Evolutionary conservation across 164 flowering plant genomes (phyloP), one percentile per base, ranked within the genome.

Genomic region (Umbellularia californica): DNA sequence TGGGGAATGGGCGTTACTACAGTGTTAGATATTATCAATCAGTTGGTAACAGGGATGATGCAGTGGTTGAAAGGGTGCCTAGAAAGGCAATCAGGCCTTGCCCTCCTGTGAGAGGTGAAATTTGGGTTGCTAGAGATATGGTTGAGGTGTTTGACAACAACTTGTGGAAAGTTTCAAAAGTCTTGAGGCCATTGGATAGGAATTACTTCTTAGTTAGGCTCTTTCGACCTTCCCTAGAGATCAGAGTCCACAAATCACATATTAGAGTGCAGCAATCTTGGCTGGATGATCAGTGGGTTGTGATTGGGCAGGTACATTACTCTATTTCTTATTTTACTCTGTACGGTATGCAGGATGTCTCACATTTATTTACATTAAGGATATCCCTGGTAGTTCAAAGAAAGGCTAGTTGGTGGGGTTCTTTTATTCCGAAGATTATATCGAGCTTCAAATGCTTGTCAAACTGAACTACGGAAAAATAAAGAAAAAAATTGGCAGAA

Each of bases 111-210:
- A 77, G 79, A 14, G 70, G 75, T 12, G 82, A 76, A 47, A 77
- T 79, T 81, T 91, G 90, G 92, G 77, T 72, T 64, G 76, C 82
- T 71, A 94, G 97, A 71, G 92, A 91, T 70, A 69, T 89, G 72
- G 88, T 85, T 3, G 98, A 94, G 86, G 90, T 94, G 28, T 87
- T 88, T 77, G 81, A 88, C 58, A 75, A 83, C 15, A 75, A 74
- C 72, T 86, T 88, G 25, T 94, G 98, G 98, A 91, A 88, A 78
- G 78, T 85, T 82, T 93, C 92, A 4, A 78, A 78, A 66, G 78
- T 94, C 70, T 75, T 78, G 35, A 75, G 84, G 81, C 84, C 84
- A 33, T 70, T 83, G 79, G 79, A 77, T n/a, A 74, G 72, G 47
- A 68, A 78, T 5, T 77, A 65, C 71, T 83, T 71, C 78, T 65